Base-by-base conservation (phyloP, 1,139 yeast genomes). In the Geotrichum aggregatum region DNA sequence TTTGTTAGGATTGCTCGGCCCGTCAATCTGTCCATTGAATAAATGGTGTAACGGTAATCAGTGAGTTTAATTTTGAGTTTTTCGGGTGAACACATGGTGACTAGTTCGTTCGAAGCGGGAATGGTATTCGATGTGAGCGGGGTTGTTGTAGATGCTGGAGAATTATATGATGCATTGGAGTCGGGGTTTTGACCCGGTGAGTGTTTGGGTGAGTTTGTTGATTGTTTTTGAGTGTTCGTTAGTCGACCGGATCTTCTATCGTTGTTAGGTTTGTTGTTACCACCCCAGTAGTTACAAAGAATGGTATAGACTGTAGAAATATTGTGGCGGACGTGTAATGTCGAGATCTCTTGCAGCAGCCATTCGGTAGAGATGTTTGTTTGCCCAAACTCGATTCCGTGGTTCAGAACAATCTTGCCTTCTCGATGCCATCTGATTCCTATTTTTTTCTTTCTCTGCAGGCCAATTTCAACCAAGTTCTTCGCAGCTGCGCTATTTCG, bases 361-460 rank as follows among this genome's bases (percentile, higher is more conserved):
- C 54, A 52, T 43, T 67, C 69, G 6, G 66, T 66, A 21, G 65
- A 61, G 5, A 65, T 52, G 8, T 58, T 56, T 11, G 57, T 55
- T 22, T 59, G 61, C 10, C 63, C 63, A 54, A 64, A 61, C 47
- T 59, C 60, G 35, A 65, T 54, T 2, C 57, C 55, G 34, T 62
- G 60, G 33, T 55, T 58, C 11, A 43, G 59, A 3, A 64, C 63
- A n/a, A 67, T 71, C 38, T 66, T 66, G 1, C 83, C 84, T 59
- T 83, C 83, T 56, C 80, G 77, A 56, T 76, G 76, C 96, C 96
- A 88, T 56, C 84, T 75, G 61, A 83, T 59, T 6, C 68, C 70
- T 5, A 66, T 77, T 46, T 76, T 74, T 57, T 80, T 74, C 26
- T 71, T 66, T 43, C 71, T 74, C 59, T 79, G 79, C 19, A 85